Evolutionary conservation across 352 stramenopile species (phyloP).

Genomic region (Stramenopiles sp.): DNA sequence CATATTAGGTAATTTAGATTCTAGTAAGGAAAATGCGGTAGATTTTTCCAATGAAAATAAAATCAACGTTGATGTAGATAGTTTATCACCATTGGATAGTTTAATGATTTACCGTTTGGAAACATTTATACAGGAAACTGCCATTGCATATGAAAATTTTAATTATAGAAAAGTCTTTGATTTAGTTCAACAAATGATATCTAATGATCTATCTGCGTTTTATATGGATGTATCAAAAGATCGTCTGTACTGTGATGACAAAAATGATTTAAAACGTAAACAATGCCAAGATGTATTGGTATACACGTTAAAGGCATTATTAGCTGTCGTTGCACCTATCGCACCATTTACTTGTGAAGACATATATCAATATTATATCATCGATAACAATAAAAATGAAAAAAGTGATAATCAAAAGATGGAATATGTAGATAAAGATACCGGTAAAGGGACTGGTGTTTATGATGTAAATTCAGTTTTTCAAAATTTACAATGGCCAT

Average conservation of each 20-base stretch:
- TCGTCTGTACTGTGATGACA: slow-evolving; percentile 78
- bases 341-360: too few relatives aligned
- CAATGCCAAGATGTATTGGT: slow-evolving; percentile 61
- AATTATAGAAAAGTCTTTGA: slow-evolving; percentile 76
- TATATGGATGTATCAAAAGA: slow-evolving; percentile 94
- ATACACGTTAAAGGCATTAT: slow-evolving; percentile 37
- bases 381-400: too few relatives aligned
- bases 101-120: neutral
- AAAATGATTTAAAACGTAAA: slow-evolving; percentile 46
- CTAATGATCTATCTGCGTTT: slow-evolving; percentile 85
- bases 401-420: too few relatives aligned
- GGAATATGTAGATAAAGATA: too few relatives aligned
- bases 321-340: too few relatives aligned
- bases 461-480: too few relatives aligned
- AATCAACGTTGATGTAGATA: slow-evolving; percentile 52
- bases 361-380: too few relatives aligned
- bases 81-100: slow-evolving; percentile 72
- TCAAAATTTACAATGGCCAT: too few relatives aligned
- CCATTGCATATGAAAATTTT: slow-evolving; percentile 1
- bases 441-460: too few relatives aligned
- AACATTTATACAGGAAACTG: neutral
- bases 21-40: slow-evolving; percentile 54
- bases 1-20: slow-evolving; percentile 80
- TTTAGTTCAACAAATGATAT: slow-evolving; percentile 69
- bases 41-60: slow-evolving; percentile 17